Evolutionary conservation across 148 eudicot genomes (phyloP).

Genomic region (Vaccinium myrtillus): DNA sequence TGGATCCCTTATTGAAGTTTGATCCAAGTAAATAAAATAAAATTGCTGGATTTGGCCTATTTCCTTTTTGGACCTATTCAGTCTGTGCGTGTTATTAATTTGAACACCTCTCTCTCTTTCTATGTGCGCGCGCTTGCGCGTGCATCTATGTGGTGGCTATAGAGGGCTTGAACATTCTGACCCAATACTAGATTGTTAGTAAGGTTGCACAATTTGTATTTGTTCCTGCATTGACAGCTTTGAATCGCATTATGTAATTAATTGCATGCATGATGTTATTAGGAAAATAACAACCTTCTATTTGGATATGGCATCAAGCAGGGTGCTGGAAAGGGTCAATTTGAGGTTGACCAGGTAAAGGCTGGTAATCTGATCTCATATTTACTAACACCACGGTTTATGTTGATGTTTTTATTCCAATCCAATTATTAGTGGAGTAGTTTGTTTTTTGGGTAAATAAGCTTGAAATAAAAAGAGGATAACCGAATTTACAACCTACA

Average conservation of each 20-base stretch:
- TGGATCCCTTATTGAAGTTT: neutral
- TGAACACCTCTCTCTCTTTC: neutral
- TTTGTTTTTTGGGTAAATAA: no score
- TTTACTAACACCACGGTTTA: neutral
- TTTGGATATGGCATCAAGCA: constrained; percentile 9
- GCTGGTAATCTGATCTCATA: neutral
- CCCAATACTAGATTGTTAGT: no score
- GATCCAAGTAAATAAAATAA: neutral
- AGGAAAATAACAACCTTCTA: constrained; percentile 4
- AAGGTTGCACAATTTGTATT: neutral
- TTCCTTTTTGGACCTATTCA: neutral
- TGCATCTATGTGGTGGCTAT: neutral
- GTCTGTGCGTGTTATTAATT: neutral
- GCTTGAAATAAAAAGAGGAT: no score
- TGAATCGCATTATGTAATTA: neutral
- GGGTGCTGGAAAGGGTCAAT: neutral
- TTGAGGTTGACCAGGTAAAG: constrained; percentile 1
- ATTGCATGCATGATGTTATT: neutral
- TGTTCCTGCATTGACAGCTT: neutral
- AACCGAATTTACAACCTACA: no score
- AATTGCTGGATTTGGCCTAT: neutral
- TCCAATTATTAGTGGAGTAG: neutral
- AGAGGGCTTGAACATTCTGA: no score
- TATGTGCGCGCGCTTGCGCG: no score
- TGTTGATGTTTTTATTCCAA: neutral